These are phyloP conservation scores for Coemansia sp. DNA, from an alignment of 192 early-diverging fungal genomes.

Conservation along the genomic window DNA sequence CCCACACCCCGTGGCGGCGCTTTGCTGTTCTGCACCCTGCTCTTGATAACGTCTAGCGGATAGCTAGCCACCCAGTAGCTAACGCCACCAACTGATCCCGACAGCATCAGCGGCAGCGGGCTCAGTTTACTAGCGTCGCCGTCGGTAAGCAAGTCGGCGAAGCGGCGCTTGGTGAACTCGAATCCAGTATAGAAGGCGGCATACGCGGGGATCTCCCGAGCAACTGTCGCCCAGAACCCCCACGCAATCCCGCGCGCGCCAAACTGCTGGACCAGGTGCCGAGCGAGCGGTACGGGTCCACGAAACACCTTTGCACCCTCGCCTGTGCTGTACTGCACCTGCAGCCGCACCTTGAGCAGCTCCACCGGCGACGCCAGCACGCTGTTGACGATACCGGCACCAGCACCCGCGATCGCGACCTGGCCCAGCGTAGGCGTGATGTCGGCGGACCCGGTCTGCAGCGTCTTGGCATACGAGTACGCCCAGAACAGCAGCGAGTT, in stretches of 20 bases:
- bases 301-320: conserved; percentile 12
- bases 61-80: conserved; percentile 82
- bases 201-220: conserved; percentile 79
- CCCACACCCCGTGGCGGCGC: conserved; percentile 59
- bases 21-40: conserved; percentile 64
- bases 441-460: conserved; percentile 52
- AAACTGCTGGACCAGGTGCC: conserved; percentile 62
- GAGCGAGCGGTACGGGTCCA: conserved; percentile 70
- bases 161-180: conserved; percentile 70
- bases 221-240: conserved; percentile 78
- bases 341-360: conserved; percentile 89
- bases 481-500: conserved; percentile 86
- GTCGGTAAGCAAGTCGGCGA: conserved; percentile 50
- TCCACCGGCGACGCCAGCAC: conserved; percentile 91
- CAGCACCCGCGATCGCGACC: conserved; percentile 83
- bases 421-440: conserved; percentile 62
- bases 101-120: conserved; percentile 60
- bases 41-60: conserved; percentile 86
- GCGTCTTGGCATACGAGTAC: conserved; percentile 63
- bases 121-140: conserved; percentile 53
- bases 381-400: conserved; percentile 82
- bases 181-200: conserved; percentile 87
- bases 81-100: conserved; percentile 79
- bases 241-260: conserved; percentile 78
- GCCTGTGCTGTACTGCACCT: conserved; percentile 71